phyloP scores from a whole-genome alignment of 768 basidiomycete genomes.

The Leccinum variicolor region DNA sequence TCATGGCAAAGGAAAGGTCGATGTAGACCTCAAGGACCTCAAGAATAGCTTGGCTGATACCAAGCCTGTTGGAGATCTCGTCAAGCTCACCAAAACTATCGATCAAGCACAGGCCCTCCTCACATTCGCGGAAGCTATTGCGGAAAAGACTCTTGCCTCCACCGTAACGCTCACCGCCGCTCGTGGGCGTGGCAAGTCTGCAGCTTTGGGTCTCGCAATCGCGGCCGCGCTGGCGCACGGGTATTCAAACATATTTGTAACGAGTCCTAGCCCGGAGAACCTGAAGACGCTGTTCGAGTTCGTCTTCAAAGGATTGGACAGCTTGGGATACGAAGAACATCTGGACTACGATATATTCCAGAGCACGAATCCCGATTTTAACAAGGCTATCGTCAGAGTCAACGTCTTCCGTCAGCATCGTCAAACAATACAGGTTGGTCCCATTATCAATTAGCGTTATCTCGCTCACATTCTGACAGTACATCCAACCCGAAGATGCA shows the following conservation, averaged over 20 bases:
- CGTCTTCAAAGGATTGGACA: slow-evolving; percentile 94
- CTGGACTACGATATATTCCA: slow-evolving; percentile 96
- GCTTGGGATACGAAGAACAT: slow-evolving; percentile 94
- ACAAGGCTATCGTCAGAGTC: slow-evolving; percentile 92
- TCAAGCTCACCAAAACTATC: slow-evolving; percentile 86
- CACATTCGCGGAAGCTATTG: slow-evolving; percentile 91
- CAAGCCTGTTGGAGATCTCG: slow-evolving; percentile 83
- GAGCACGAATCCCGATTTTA: slow-evolving; percentile 91
- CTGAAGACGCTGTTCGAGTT: slow-evolving; percentile 98
- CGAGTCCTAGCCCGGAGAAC: slow-evolving; percentile 96
- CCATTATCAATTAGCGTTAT: neutral
- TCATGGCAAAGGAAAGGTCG: slow-evolving; percentile 47
- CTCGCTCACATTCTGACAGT: slow-evolving; percentile 46
- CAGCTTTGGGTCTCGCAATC: slow-evolving; percentile 92
- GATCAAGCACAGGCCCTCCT: slow-evolving; percentile 95
- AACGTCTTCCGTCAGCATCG: slow-evolving; percentile 91
- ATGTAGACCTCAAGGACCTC: slow-evolving; percentile 71
- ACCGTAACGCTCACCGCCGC: slow-evolving; percentile 94
- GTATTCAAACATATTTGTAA: slow-evolving; percentile 97
- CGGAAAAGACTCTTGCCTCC: slow-evolving; percentile 89
- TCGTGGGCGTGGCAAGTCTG: slow-evolving; percentile 95
- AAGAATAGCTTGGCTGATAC: slow-evolving; percentile 76
- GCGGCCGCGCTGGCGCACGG: slow-evolving; percentile 91
- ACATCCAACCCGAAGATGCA: slow-evolving; percentile 96
- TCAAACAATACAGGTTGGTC: slow-evolving; percentile 89